A percentile compares a stretch with the other conserved stretches of the same genome.
Evolutionary conservation across 345 rosid genomes (phyloP).

Genomic region (Hibiscus syriacus): DNA sequence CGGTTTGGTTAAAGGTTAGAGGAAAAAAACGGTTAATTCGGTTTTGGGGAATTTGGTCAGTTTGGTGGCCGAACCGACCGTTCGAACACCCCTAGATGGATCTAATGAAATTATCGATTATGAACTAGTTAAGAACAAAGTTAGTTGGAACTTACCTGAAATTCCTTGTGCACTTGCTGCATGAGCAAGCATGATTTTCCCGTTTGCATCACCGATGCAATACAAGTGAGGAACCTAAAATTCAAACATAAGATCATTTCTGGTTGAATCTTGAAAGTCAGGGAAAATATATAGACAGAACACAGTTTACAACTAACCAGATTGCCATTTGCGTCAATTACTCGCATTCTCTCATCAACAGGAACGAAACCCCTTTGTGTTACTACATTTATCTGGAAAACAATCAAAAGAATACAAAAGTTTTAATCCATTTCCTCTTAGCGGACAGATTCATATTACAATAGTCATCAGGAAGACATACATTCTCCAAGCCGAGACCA

Average conservation of each 20-base stretch:
- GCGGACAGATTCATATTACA: not conserved
- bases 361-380: constrained; percentile 92
- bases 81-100: too few species aligned
- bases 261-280: not conserved
- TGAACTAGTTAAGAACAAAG: not conserved
- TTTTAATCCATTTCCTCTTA: not conserved
- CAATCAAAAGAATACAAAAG: not conserved
- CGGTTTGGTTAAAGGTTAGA: too few species aligned
- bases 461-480: constrained; percentile 24
- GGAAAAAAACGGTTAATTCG: too few species aligned
- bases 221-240: constrained; percentile 77
- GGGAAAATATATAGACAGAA: not conserved
- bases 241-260: constrained; percentile 11
- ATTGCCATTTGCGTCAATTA: constrained; percentile 71
- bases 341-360: constrained; percentile 85
- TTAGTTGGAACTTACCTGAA: constrained; percentile 49
- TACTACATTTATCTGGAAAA: constrained; percentile 67
- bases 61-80: too few species aligned
- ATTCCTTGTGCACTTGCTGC: constrained; percentile 99
- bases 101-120: not conserved
- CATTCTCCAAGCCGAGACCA: constrained; percentile 96
- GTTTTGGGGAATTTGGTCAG: too few species aligned
- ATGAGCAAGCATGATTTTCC: constrained; percentile 99
- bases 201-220: constrained; percentile 97
- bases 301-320: constrained; percentile 39